Evolutionary conservation across 2,329 filamentous ascomycete species (phyloP).

Genomic region (Aspergillus sp.): DNA sequence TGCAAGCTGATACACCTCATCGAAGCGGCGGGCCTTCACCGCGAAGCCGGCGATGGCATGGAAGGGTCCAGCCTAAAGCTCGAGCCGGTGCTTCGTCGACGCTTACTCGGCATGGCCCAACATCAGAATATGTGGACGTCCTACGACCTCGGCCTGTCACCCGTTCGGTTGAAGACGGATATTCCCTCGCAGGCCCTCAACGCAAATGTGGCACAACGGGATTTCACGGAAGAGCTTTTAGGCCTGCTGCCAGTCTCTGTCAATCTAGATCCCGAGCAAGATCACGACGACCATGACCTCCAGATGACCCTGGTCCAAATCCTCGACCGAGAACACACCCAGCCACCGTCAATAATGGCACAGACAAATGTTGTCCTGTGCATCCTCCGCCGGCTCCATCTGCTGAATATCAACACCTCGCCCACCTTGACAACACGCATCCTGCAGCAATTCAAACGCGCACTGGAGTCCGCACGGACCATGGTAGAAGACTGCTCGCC

Average conservation of each 20-base stretch:
- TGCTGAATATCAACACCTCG: constrained; percentile 52
- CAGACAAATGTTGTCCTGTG: constrained; percentile 61
- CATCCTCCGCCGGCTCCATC: constrained; percentile 57
- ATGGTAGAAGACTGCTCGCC: constrained; percentile 52
- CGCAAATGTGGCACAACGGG: constrained; percentile 42
- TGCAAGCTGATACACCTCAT: constrained; percentile 52
- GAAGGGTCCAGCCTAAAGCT: not conserved
- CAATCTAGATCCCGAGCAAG: constrained; percentile 55
- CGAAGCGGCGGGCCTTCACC: constrained; percentile 51
- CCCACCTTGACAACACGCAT: constrained; percentile 49
- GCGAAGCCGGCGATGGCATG: constrained; percentile 24
- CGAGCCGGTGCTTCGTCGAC: constrained; percentile 42
- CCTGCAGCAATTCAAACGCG: constrained; percentile 48
- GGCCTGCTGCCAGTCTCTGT: constrained; percentile 57
- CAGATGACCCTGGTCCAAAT: constrained; percentile 45
- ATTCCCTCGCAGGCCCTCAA: constrained; percentile 36
- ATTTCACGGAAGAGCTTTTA: constrained; percentile 56
- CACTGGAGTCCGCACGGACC: constrained; percentile 50
- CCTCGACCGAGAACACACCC: constrained; percentile 44
- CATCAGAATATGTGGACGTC: constrained; percentile 63
- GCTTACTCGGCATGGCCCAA: constrained; percentile 56
- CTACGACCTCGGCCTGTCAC: constrained; percentile 60
- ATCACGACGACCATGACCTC: constrained; percentile 47
- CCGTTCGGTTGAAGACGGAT: constrained; percentile 51
- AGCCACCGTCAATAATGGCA: constrained; percentile 52